Evolutionary conservation across 768 basidiomycete species (phyloP).

Genomic region (Pluteus cervinus): DNA sequence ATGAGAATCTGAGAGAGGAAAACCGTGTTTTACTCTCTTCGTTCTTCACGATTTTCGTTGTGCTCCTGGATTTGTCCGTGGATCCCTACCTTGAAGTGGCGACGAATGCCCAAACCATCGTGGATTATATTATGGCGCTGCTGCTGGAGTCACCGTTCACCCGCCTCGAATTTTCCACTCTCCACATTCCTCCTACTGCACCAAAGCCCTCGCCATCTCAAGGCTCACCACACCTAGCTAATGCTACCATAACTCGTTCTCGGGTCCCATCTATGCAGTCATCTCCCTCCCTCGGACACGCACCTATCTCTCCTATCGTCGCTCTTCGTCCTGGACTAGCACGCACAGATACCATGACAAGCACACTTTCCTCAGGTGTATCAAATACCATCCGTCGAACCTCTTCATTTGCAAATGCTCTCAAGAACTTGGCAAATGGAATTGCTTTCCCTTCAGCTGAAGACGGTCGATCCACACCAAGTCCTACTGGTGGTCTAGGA

Average conservation of each 20-base stretch:
- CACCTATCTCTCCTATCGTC: constrained; percentile 37
- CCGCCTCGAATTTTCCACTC: constrained; percentile 60
- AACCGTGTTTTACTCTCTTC: constrained; percentile 83
- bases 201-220: too few relatives aligned
- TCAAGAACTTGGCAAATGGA: constrained; percentile 63
- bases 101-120: constrained; percentile 81
- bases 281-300: constrained; percentile 34
- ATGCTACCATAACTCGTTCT: constrained; percentile 29
- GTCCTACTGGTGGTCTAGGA: constrained; percentile 14
- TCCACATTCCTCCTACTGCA: constrained; percentile 43
- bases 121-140: constrained; percentile 89
- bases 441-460: constrained; percentile 66
- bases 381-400: constrained; percentile 69
- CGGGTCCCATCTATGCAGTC: constrained; percentile 47
- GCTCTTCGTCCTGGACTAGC: constrained; percentile 40
- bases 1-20: constrained; percentile 64
- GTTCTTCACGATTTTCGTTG: constrained; percentile 89
- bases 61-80: constrained; percentile 83
- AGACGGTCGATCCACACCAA: constrained; percentile 38
- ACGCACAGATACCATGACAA: constrained; percentile 59
- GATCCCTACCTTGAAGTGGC: constrained; percentile 94
- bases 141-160: constrained; percentile 87
- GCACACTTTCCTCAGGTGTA: constrained; percentile 54
- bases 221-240: too few relatives aligned
- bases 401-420: constrained; percentile 73